A percentile compares a stretch with the other conserved stretches of the same genome.
Evolutionary conservation across 306 rosid genomes (phyloP).

Genomic region (Coriaria nepalensis): DNA sequence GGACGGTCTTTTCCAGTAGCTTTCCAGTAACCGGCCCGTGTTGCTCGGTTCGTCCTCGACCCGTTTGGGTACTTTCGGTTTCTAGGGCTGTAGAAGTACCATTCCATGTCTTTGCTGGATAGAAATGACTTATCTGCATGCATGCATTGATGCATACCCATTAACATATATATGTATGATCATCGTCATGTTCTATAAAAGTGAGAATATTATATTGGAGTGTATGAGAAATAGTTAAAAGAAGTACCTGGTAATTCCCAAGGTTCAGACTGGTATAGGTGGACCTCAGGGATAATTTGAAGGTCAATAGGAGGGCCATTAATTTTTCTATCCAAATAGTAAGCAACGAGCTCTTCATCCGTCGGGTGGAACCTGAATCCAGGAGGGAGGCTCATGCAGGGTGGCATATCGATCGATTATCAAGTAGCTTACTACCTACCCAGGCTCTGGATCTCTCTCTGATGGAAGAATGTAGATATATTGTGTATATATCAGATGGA

Average conservation of each 20-base stretch:
- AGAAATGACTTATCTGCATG: constrained; percentile 59
- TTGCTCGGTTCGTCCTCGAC: constrained; percentile 89
- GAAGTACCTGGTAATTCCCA: constrained; percentile 92
- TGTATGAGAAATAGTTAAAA: too few species aligned
- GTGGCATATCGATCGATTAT: constrained; percentile 37
- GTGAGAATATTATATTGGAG: background rate
- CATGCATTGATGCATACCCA: background rate
- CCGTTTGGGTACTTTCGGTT: constrained; percentile 96
- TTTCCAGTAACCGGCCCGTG: constrained; percentile 87
- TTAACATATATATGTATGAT: too few species aligned
- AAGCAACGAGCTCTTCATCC: constrained; percentile 93
- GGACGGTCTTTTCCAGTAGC: constrained; percentile 86
- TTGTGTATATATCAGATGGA: too few species aligned
- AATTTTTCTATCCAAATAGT: constrained; percentile 73
- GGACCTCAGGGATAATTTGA: constrained; percentile 87
- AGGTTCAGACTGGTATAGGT: constrained; percentile 91
- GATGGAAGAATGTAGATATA: background rate
- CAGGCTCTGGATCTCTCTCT: background rate
- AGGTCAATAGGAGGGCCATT: constrained; percentile 86
- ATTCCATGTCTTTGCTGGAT: constrained; percentile 92
- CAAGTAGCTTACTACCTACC: background rate
- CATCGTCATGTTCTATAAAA: background rate
- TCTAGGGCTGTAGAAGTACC: constrained; percentile 91
- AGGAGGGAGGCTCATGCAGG: constrained; percentile 96
- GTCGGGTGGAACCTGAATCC: constrained; percentile 97